Evolutionary conservation across 805 yeast genomes (phyloP), one percentile per base, ranked within the genome.

Genomic region (Ogataea pini): DNA sequence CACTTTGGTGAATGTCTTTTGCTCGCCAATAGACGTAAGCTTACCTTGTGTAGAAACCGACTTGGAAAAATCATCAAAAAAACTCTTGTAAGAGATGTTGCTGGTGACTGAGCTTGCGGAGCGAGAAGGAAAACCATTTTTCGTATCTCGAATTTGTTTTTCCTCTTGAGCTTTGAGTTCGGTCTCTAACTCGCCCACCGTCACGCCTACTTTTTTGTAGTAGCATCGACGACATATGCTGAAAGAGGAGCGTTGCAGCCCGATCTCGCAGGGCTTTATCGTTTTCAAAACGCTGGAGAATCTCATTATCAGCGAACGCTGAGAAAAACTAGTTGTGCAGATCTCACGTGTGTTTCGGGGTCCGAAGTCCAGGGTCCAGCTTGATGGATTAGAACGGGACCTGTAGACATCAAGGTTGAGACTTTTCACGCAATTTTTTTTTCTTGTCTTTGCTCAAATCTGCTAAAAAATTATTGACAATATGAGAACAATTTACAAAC

Each of bases 11-110:
- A 65, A 66, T 3, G 69, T 62, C 42, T 64, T 61, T 43, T 63
- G 66, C 42, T 66, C 70, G 32, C 65, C 65, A 36, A 63, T 57
- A 0, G 69, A 63, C 2, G 67, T 52, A 36, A 60, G 49, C 37
- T 57, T 57, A 12, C 53, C 42, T 31, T 49, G 51, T 13, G 42
- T 40, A 34, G 49, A 46, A 18, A 52, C 55, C 10, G 63, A 54
- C 25, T 52, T 49, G 18, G 63, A 59, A 41, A 61, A 63, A 19
- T 57, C 65, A 14, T 57, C 47, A 13, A 64, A 62, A 33, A 62
- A 64, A 12, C 45, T 54, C 29, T 59, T 49, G 44, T 63, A 64
- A 6, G 60, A 49, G 20, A 55, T 47, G 39, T 56, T 57, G 19
- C 52, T 48, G 17, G 60, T 49, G 10, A 59, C 43, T 17, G 49